phyloP scores from a whole-genome alignment of 2,329 filamentous ascomycete species.

The Hirsutella rhossiliensis region DNA sequence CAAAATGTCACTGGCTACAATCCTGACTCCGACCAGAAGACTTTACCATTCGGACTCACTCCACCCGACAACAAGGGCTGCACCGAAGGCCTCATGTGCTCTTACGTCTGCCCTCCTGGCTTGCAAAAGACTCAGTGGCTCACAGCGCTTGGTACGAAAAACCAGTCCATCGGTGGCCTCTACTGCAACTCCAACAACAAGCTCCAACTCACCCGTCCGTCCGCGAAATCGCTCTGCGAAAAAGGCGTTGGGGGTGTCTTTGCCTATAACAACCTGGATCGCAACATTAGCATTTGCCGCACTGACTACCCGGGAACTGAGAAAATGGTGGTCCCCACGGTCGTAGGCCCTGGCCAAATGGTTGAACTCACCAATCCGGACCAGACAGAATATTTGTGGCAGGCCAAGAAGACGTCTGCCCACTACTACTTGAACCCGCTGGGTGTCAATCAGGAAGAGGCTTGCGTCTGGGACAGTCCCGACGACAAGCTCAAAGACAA shows the following conservation, averaged over 20 bases:
- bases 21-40: conserved; percentile 30
- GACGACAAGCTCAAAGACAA: conserved; percentile 30
- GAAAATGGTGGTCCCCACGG: conserved; percentile 69
- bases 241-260: conserved; percentile 56
- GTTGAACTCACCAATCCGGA: conserved; percentile 64
- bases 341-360: conserved; percentile 45
- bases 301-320: conserved; percentile 95
- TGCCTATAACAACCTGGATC: conserved; percentile 61
- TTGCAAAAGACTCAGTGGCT: conserved; percentile 94
- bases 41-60: conserved; percentile 50
- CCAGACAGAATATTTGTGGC: conserved; percentile 61
- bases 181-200: conserved; percentile 63
- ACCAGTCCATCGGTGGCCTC: conserved; percentile 80
- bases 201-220: conserved; percentile 63
- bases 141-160: conserved; percentile 58
- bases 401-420: conserved; percentile 70
- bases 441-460: conserved; percentile 52
- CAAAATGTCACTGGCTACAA: conserved; percentile 48
- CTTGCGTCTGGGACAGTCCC: conserved; percentile 61
- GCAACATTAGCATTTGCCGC: conserved; percentile 68
- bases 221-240: conserved; percentile 62
- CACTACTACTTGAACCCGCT: conserved; percentile 95
- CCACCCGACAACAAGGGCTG: conserved; percentile 51
- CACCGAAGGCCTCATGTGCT: conserved; percentile 60
- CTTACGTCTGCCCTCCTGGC: conserved; percentile 82